Conservation (phyloP, 352 stramenopile species). For the Globisporangium perplexum region DNA sequence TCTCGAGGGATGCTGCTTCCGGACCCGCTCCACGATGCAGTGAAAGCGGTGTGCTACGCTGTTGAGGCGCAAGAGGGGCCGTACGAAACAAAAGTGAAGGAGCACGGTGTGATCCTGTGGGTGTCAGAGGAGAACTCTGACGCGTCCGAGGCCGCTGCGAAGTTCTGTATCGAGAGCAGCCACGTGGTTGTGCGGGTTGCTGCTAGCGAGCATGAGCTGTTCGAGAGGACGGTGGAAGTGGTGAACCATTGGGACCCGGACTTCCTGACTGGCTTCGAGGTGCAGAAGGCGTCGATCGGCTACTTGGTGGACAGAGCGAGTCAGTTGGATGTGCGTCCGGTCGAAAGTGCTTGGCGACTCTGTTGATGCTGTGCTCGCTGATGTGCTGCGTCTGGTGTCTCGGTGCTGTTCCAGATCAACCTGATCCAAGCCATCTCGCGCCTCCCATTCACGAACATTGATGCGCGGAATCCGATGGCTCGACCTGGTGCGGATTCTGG, state of each 20-base stretch:
- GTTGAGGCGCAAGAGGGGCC: constrained; percentile 73
- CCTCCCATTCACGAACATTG: constrained; percentile 43
- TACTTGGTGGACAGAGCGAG: constrained; percentile 70
- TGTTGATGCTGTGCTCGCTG: background rate
- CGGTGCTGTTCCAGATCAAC: constrained; percentile 36
- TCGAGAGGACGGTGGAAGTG: constrained; percentile 42
- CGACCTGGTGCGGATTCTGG: constrained; percentile 14
- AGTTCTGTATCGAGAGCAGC: constrained; percentile 34
- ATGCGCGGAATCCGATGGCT: constrained; percentile 37
- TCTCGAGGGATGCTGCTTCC: constrained; percentile 57
- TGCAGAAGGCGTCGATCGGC: constrained; percentile 73
- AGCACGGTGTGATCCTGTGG: constrained; percentile 43
- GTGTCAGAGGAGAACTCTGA: constrained; percentile 13
- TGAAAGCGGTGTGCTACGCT: constrained; percentile 59
- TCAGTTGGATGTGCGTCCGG: constrained; percentile 42
- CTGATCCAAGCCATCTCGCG: constrained; percentile 65
- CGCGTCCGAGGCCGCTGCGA: constrained; percentile 12
- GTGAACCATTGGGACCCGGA: constrained; percentile 83
- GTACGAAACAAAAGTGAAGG: constrained; percentile 38
- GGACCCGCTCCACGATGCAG: constrained; percentile 59
- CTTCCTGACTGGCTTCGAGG: constrained; percentile 86
- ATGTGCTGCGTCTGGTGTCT: background rate
- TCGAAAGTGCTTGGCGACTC: background rate
- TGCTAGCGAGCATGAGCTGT: constrained; percentile 50
- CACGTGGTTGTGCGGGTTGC: constrained; percentile 23